phyloP scores from a whole-genome alignment of 805 yeast genomes.

The Metschnikowia baotianmanensis region DNA sequence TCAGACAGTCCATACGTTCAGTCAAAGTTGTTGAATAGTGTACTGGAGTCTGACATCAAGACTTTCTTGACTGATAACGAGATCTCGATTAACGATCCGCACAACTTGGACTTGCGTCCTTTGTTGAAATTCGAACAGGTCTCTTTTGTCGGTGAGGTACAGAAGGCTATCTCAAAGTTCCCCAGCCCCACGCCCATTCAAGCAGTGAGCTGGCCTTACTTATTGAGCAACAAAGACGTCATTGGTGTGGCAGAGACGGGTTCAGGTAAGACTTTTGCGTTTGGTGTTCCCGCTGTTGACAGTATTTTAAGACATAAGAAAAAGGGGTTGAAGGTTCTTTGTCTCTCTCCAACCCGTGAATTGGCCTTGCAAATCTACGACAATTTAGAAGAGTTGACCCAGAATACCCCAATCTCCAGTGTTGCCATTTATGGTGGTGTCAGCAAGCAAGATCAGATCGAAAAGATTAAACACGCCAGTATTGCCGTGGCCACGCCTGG shows the following conservation, averaged over 20 bases:
- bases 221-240: slow-evolving; percentile 76
- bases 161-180: slow-evolving; percentile 63
- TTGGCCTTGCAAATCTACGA: slow-evolving; percentile 92
- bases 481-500: slow-evolving; percentile 99
- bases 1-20: slow-evolving; percentile 31
- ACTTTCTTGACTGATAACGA: slow-evolving; percentile 67
- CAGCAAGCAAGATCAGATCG: slow-evolving; percentile 87
- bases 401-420: slow-evolving; percentile 59
- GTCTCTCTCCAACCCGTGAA: slow-evolving; percentile 96
- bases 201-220: slow-evolving; percentile 90
- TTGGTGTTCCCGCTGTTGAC: slow-evolving; percentile 94
- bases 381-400: slow-evolving; percentile 66
- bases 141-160: slow-evolving; percentile 50
- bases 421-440: slow-evolving; percentile 97
- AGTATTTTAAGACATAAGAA: slow-evolving; percentile 49
- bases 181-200: slow-evolving; percentile 96
- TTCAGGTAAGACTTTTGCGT: slow-evolving; percentile 95
- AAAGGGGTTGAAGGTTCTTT: slow-evolving; percentile 67
- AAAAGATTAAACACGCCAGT: slow-evolving; percentile 60
- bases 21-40: slow-evolving; percentile 35
- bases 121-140: slow-evolving; percentile 65
- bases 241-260: slow-evolving; percentile 99
- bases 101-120: slow-evolving; percentile 56
- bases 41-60: slow-evolving; percentile 56
- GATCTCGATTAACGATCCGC: slow-evolving; percentile 75